phyloP scores from a whole-genome alignment of 192 early-diverging fungal genomes.

The Coemansia umbellata region DNA sequence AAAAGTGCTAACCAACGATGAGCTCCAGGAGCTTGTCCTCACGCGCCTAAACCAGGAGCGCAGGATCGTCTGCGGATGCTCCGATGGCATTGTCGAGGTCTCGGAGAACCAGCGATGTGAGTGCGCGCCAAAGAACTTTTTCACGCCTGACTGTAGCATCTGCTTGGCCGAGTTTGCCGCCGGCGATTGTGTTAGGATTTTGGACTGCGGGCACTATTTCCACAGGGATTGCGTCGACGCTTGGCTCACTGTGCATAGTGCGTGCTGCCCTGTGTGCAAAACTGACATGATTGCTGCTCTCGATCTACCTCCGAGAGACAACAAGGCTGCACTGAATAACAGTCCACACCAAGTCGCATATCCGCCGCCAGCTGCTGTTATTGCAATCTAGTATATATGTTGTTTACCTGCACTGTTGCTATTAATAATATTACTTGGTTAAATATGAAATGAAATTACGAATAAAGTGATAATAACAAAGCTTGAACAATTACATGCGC shows the following conservation, averaged over 20 bases:
- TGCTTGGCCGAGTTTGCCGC: constrained; percentile 8
- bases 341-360: background rate
- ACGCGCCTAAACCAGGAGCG: background rate
- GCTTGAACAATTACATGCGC: constrained; percentile 17
- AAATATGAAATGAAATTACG: too few relatives aligned
- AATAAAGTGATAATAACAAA: background rate
- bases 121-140: background rate
- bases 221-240: constrained; percentile 59
- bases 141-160: constrained; percentile 16
- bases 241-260: constrained; percentile 25
- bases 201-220: constrained; percentile 56
- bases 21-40: background rate
- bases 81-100: background rate
- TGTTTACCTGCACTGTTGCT: background rate
- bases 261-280: constrained; percentile 22
- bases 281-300: constrained; percentile 12
- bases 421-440: too few relatives aligned
- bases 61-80: background rate
- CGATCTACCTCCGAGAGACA: background rate
- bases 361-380: background rate
- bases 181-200: constrained; percentile 2
- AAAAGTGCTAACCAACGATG: constrained; percentile 4
- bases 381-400: background rate
- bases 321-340: background rate
- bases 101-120: background rate